A percentile compares a stretch with the other conserved stretches of the same genome.
These are phyloP conservation scores for Mycosphaerella sp. DNA, from an alignment of 2,329 filamentous ascomycete genomes.

Conservation along the genomic window DNA sequence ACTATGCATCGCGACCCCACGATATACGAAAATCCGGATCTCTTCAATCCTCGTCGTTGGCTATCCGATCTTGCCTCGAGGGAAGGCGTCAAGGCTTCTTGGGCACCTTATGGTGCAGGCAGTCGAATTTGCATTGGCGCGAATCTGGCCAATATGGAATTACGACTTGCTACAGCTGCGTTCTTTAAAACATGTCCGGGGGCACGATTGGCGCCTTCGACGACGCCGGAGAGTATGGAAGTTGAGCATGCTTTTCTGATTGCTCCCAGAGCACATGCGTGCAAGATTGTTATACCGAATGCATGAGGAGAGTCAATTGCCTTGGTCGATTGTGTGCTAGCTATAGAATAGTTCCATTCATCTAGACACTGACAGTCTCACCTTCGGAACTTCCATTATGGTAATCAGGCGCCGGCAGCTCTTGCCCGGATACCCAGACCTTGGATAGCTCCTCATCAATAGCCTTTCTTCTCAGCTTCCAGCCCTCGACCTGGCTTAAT, in stretches of 20 bases:
- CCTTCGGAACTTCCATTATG: conserved; percentile 15
- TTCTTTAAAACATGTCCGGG: conserved; percentile 28
- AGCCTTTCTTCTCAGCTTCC: conserved; percentile 70
- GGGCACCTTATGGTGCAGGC: conserved; percentile 29
- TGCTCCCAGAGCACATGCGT: conserved; percentile 27
- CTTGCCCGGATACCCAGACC: conserved; percentile 52
- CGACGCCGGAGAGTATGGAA: conserved; percentile 29
- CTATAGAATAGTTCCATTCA: neutral
- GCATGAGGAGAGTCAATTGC: no score
- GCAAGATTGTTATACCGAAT: conserved; percentile 22
- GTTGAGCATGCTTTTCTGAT: conserved; percentile 33
- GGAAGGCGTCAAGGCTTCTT: conserved; percentile 23
- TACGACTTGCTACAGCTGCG: conserved; percentile 25
- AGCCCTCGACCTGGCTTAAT: conserved; percentile 72
- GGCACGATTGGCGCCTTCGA: conserved; percentile 20
- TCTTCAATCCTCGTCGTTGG: conserved; percentile 27
- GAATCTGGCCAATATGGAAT: conserved; percentile 31
- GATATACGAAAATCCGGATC: conserved; percentile 25
- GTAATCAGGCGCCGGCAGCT: conserved; percentile 21
- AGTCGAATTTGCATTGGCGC: conserved; percentile 29
- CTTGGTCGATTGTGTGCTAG: no score
- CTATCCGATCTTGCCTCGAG: conserved; percentile 8
- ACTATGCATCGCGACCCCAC: conserved; percentile 27
- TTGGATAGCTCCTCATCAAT: conserved; percentile 74
- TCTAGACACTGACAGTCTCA: conserved; percentile 13